Evolutionary conservation across 1,284 basidiomycete species (phyloP), one percentile per base, ranked within the genome.

Genomic region (Leccinum solheimii): DNA sequence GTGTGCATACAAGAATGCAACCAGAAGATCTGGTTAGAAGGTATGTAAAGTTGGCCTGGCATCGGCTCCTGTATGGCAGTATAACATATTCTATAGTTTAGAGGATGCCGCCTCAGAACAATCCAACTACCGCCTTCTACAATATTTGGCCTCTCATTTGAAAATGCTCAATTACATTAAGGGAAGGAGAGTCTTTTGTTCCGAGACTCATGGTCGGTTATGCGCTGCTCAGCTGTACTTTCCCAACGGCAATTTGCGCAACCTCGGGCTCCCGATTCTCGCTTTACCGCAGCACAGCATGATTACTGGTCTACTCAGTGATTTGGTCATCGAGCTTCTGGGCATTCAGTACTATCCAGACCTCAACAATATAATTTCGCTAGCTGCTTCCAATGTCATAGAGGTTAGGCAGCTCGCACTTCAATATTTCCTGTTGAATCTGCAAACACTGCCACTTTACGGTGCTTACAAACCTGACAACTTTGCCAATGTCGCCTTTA

Each of bases 181-280:
- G 43, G 27, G 16, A 53, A 64, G 21, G 27, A 57, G 11, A 45
- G 30, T 68, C 1, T 67, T 67, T 16, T 58, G 27, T 34, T 68
- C 68, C 7, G 30, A 57, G 13, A 23, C 30, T 3, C 68, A 65
- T 38, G 53, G 56, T 23, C 67, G n/a, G 19, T 11, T 23, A 21
- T 48, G 58, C 1, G 55, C 60, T 13, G 52, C 50, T 0, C 61
- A 64, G 2, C 14, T 74, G 19, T 65, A 71, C 36, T 56, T 62
- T 3, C 66, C 72, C 7, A 34, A 49, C 16, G 52, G 48, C 11
- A 34, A 59, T 7, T 13, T 68, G 34, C 57, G 56, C 43, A 45
- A 32, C 30, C 60, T 73, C 34, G 56, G 63, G 19, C 63, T 72
- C 38, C 72, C 72, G 0, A 55, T 62, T 16, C 69, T 72, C 4